Conservation (phyloP, 305 asterid species). For the Ruellia speciosa region DNA sequence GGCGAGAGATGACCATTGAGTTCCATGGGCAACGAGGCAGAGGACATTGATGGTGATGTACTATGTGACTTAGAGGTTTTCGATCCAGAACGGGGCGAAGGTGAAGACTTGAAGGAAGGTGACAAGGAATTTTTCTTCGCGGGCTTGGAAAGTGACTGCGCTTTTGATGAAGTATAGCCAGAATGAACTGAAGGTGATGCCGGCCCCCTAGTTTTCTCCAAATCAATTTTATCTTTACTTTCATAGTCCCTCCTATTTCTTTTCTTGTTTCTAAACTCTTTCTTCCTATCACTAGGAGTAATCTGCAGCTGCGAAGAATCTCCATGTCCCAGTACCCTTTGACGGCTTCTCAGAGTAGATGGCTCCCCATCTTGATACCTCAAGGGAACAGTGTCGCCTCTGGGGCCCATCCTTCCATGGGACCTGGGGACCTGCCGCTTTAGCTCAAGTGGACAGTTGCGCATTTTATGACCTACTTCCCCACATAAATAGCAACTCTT, state of each 20-base stretch:
- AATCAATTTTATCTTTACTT: constrained; percentile 16
- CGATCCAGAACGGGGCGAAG: constrained; percentile 26
- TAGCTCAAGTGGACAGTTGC: constrained; percentile 24
- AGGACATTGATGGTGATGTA: constrained; percentile 20
- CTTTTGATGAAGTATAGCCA: constrained; percentile 27
- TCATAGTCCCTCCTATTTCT: constrained; percentile 18
- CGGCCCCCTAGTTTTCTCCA: constrained; percentile 24
- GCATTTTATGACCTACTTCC: constrained; percentile 31
- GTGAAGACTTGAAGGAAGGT: constrained; percentile 26
- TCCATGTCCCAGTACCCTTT: constrained; percentile 15
- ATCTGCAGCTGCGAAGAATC: constrained; percentile 18
- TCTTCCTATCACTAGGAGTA: constrained; percentile 13
- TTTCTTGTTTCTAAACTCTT: constrained; percentile 17
- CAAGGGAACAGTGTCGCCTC: constrained; percentile 16
- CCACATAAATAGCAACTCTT: constrained; percentile 28
- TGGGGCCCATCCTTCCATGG: constrained; percentile 19
- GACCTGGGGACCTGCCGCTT: constrained; percentile 20
- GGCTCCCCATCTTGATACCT: constrained; percentile 22
- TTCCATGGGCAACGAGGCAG: constrained; percentile 18
- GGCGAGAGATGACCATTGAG: constrained; percentile 12
- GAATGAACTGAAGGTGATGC: constrained; percentile 27
- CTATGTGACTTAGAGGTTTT: constrained; percentile 17
- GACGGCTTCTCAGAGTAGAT: constrained; percentile 20
- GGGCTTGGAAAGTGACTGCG: constrained; percentile 25
- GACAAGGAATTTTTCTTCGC: constrained; percentile 15